These are phyloP conservation scores for Theileria sp. DNA, from an alignment of 169 alveolate genomes.

Conservation along the genomic window DNA sequence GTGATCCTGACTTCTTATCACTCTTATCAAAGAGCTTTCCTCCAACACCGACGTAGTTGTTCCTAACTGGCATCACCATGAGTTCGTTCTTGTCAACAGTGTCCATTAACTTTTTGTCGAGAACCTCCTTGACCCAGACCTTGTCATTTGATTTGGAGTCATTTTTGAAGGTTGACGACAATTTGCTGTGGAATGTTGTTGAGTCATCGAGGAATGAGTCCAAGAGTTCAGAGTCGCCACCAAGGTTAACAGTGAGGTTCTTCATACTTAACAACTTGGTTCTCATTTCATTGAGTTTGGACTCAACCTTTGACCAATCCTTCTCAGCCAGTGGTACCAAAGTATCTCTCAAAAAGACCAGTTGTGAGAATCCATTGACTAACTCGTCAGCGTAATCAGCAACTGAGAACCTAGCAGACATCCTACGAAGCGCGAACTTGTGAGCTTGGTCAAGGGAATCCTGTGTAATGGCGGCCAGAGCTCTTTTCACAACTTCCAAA, in stretches of 20 bases:
- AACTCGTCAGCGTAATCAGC: conserved; percentile 68
- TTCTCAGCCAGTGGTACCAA: conserved; percentile 68
- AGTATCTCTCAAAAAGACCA: conserved; percentile 46
- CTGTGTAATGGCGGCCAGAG: conserved; percentile 52
- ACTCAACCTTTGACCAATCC: conserved; percentile 51
- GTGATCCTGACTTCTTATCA: conserved; percentile 68
- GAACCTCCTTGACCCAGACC: conserved; percentile 55
- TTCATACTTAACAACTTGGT: conserved; percentile 53
- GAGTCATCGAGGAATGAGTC: conserved; percentile 49
- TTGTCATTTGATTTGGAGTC: neutral
- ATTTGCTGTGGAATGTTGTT: conserved; percentile 7
- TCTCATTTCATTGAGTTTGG: conserved; percentile 64
- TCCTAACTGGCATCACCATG: conserved; percentile 66
- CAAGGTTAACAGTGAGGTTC: conserved; percentile 63
- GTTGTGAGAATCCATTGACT: conserved; percentile 68
- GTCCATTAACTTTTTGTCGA: conserved; percentile 1
- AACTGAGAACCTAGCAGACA: conserved; percentile 61
- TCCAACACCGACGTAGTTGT: conserved; percentile 75
- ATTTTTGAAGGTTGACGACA: conserved; percentile 1
- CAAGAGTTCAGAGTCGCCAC: conserved; percentile 62
- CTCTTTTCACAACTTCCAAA: conserved; percentile 68
- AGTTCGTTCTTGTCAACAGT: conserved; percentile 11
- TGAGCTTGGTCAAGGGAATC: conserved; percentile 53
- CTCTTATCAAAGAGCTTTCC: conserved; percentile 69
- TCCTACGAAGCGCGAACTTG: conserved; percentile 57